These are phyloP conservation scores for Amanita muscaria DNA, from an alignment of 768 basidiomycete genomes.

Conservation along the genomic window DNA sequence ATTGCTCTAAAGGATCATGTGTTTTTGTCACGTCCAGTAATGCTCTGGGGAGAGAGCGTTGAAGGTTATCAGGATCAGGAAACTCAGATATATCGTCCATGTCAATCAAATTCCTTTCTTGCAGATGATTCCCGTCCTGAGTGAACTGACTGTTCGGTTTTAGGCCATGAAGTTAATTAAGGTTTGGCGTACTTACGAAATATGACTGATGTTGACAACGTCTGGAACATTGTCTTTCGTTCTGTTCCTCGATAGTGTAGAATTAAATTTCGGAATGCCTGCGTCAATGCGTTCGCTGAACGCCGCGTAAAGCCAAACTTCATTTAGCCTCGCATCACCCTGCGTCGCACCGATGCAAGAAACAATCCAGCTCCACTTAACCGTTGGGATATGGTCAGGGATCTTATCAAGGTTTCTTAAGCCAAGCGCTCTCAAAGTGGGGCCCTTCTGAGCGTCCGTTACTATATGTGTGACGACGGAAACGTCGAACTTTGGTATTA, in stretches of 20 bases:
- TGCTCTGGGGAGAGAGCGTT: too few relatives aligned
- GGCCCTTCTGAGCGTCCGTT: constrained; percentile 29
- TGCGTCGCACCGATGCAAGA: constrained; percentile 24
- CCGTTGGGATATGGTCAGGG: constrained; percentile 54
- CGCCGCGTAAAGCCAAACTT: constrained; percentile 38
- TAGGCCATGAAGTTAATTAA: constrained; percentile 5
- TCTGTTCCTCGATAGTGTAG: constrained; percentile 12
- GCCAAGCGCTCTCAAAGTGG: constrained; percentile 35
- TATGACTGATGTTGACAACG: constrained; percentile 31
- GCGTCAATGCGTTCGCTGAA: constrained; percentile 40
- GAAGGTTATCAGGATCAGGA: too few relatives aligned
- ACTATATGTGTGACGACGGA: constrained; percentile 58
- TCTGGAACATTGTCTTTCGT: constrained; percentile 20
- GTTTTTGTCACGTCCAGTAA: background rate
- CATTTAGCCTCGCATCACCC: constrained; percentile 19
- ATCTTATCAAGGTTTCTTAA: constrained; percentile 45
- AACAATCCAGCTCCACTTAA: constrained; percentile 56
- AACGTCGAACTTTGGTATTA: constrained; percentile 52
- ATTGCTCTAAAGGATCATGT: constrained; percentile 55
- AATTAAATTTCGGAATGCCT: constrained; percentile 9
- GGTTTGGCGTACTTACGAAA: constrained; percentile 32
- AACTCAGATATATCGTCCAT: too few relatives aligned
- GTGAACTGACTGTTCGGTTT: constrained; percentile 26
- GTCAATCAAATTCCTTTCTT: too few relatives aligned
- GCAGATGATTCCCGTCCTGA: too few relatives aligned